These are phyloP conservation scores for Parathielavia appendiculata DNA, from an alignment of 495 filamentous ascomycete species.

Conservation along the genomic window DNA sequence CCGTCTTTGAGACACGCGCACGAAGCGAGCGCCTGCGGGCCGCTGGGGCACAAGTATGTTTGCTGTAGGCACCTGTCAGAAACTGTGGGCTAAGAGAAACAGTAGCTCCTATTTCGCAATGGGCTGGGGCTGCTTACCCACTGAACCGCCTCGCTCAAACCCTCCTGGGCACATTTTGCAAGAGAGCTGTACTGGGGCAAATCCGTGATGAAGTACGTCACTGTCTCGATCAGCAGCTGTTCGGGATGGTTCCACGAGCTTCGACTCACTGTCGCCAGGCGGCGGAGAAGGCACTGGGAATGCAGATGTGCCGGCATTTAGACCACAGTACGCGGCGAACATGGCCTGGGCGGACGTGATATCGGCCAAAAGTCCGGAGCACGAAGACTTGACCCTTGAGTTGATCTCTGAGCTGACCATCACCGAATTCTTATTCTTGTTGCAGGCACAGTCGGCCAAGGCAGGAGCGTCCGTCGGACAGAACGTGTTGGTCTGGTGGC, in stretches of 20 bases:
- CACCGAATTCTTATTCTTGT: conserved; percentile 43
- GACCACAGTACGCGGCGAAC: conserved; percentile 45
- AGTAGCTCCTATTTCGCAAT: not conserved
- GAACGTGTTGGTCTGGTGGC: conserved; percentile 23
- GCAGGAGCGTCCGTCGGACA: conserved; percentile 39
- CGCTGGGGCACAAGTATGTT: conserved; percentile 40
- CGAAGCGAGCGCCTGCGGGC: conserved; percentile 42
- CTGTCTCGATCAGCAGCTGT: conserved; percentile 24
- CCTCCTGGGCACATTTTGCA: conserved; percentile 40
- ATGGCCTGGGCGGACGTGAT: conserved; percentile 44
- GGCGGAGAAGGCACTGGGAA: conserved; percentile 43
- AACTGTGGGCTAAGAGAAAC: not conserved
- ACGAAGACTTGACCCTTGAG: conserved; percentile 37
- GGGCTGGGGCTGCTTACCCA: conserved; percentile 27
- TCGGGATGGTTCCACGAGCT: too few species aligned
- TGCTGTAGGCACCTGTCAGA: conserved; percentile 26
- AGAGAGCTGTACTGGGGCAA: conserved; percentile 41
- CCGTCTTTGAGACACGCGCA: conserved; percentile 46
- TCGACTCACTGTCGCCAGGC: conserved; percentile 40
- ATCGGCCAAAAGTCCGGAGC: conserved; percentile 38
- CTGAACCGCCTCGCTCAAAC: conserved; percentile 38
- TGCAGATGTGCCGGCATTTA: conserved; percentile 41
- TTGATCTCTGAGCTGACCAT: conserved; percentile 37
- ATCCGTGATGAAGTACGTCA: conserved; percentile 50
- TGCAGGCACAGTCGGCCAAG: conserved; percentile 45